These are phyloP conservation scores for Sicyos baderoa DNA, from an alignment of 306 rosid genomes.

Conservation along the genomic window DNA sequence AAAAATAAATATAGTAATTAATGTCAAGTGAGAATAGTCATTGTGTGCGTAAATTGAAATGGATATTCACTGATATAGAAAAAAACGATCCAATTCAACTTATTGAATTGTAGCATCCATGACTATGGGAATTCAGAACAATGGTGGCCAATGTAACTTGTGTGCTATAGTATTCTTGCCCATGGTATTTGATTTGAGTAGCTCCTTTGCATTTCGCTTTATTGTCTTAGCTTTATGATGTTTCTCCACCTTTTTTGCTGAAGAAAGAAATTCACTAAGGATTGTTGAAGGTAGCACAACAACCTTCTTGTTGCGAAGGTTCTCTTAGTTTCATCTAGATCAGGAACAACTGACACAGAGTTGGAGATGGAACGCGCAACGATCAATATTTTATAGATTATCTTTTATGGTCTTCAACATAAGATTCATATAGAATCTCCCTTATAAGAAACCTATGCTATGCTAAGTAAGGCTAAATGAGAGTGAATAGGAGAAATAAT, in stretches of 20 bases:
- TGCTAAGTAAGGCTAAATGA: not conserved
- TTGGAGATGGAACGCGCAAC: not conserved
- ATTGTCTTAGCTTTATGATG: not conserved
- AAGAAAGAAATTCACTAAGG: conserved; percentile 1
- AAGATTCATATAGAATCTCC: not conserved
- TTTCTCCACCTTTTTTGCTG: not conserved
- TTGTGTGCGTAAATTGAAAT: no score
- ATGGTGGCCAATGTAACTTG: not conserved
- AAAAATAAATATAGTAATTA: no score
- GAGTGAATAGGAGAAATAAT: not conserved
- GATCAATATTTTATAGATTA: not conserved
- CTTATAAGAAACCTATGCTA: not conserved
- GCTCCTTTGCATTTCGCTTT: not conserved
- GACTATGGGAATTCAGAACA: not conserved
- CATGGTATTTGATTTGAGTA: not conserved
- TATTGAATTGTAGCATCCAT: not conserved
- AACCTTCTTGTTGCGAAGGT: not conserved
- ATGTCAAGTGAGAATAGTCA: no score
- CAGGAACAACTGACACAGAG: not conserved
- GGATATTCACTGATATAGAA: no score
- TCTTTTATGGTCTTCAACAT: not conserved
- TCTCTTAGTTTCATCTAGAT: not conserved
- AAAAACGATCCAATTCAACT: not conserved
- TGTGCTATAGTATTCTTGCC: not conserved
- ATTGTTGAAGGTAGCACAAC: not conserved